phyloP scores from a whole-genome alignment of 495 filamentous ascomycete genomes.

The Penicillium steckii region DNA sequence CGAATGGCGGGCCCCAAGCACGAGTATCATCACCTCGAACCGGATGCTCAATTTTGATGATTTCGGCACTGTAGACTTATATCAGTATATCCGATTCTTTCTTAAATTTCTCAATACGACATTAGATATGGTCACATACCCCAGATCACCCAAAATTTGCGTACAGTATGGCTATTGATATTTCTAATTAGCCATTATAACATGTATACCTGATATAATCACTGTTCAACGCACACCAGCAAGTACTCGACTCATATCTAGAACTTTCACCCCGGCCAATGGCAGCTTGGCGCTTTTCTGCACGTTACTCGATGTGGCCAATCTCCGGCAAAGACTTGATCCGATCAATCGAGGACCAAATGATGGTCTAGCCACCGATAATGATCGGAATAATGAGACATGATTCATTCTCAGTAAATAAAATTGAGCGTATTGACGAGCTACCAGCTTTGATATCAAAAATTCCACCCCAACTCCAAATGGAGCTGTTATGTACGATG shows the following conservation, averaged over 20 bases:
- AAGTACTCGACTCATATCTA: conserved; percentile 22
- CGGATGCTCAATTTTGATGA: conserved; percentile 97
- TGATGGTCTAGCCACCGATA: neutral
- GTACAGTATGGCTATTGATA: conserved; percentile 84
- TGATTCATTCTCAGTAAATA: no score
- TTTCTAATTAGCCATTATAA: no score
- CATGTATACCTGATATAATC: no score
- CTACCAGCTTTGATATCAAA: no score
- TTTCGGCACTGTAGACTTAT: conserved; percentile 65
- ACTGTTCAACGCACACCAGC: conserved; percentile 11
- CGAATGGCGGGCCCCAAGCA: conserved; percentile 96
- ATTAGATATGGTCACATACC: conserved; percentile 53
- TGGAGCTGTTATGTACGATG: no score
- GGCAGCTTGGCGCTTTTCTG: conserved; percentile 13
- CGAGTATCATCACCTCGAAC: conserved; percentile 88
- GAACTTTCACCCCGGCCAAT: conserved; percentile 17
- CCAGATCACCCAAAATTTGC: conserved; percentile 93
- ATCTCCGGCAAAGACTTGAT: conserved; percentile 6
- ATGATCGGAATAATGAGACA: neutral
- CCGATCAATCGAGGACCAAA: neutral
- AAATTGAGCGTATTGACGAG: no score
- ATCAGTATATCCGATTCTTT: conserved; percentile 5
- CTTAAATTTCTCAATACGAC: neutral
- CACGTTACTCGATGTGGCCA: conserved; percentile 1
- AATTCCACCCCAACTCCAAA: neutral